Percentiles rank a stretch among this genome's conserved stretches.
Evolutionary conservation across 768 basidiomycete species (phyloP).

Genomic region (Amanita inopinata): DNA sequence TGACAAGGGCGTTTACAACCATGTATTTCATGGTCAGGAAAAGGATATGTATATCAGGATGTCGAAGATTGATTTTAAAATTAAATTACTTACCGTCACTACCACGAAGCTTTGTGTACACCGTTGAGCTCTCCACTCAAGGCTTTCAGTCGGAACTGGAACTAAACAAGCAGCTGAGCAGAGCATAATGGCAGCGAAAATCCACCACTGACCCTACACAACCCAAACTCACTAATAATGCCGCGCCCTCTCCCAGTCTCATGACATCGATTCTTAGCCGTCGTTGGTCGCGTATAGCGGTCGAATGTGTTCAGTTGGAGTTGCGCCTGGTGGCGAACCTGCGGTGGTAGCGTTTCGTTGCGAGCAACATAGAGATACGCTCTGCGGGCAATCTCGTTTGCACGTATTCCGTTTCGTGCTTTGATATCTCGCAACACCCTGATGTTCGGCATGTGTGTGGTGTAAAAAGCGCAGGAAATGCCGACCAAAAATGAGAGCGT

Average conservation of each 20-base stretch:
- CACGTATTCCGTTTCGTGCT: slow-evolving; percentile 58
- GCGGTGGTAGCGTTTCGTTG: slow-evolving; percentile 80
- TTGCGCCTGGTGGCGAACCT: slow-evolving; percentile 90
- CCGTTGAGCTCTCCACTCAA: slow-evolving; percentile 76
- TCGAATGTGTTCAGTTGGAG: slow-evolving; percentile 85
- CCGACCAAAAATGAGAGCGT: slow-evolving; percentile 6
- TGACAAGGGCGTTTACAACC: neutral
- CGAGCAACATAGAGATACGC: slow-evolving; percentile 92
- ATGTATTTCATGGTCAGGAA: neutral
- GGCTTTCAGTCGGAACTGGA: slow-evolving; percentile 85
- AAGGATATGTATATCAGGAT: neutral
- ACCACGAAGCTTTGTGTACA: slow-evolving; percentile 92
- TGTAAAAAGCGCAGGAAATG: neutral
- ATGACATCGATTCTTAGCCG: slow-evolving; percentile 82
- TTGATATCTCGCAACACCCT: slow-evolving; percentile 70
- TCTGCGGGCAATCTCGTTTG: slow-evolving; percentile 73
- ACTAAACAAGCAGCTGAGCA: slow-evolving; percentile 34
- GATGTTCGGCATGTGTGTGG: slow-evolving; percentile 22
- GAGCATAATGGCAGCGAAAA: slow-evolving; percentile 6
- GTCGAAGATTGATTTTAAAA: neutral
- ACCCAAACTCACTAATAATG: slow-evolving; percentile 79
- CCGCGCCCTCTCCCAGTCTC: slow-evolving; percentile 84
- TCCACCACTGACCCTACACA: slow-evolving; percentile 56
- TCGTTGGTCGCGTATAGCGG: slow-evolving; percentile 73
- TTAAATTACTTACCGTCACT: slow-evolving; percentile 12